Evolutionary conservation across 305 asterid species (phyloP).

Genomic region (Fraxinus ornus): DNA sequence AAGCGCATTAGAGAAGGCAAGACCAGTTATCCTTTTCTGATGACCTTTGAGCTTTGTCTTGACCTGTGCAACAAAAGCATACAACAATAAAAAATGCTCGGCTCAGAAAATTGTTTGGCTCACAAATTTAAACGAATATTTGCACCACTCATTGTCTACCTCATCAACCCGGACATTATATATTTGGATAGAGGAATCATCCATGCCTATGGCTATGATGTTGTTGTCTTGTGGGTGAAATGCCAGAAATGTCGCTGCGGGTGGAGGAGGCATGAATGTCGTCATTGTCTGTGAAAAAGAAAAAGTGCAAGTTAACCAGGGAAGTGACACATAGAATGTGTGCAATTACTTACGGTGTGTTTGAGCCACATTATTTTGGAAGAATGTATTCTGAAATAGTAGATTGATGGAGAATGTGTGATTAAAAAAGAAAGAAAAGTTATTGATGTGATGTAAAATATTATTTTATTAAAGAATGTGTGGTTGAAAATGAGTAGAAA

Average conservation of each 20-base stretch:
- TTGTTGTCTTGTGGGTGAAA: conserved; percentile 65
- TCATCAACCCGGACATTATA: conserved; percentile 63
- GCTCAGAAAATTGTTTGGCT: not conserved
- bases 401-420: too few relatives aligned
- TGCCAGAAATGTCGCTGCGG: conserved; percentile 65
- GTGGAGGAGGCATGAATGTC: conserved; percentile 66
- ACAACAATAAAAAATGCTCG: not conserved
- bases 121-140: conserved; percentile 4
- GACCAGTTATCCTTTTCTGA: not conserved
- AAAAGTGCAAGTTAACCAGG: not conserved
- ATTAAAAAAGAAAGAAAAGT: too few relatives aligned
- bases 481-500: too few relatives aligned
- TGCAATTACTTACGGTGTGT: not conserved
- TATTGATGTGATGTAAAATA: too few relatives aligned
- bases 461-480: too few relatives aligned
- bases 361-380: too few relatives aligned
- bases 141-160: conserved; percentile 30
- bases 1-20: not conserved
- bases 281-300: conserved; percentile 51
- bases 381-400: too few relatives aligned
- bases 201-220: conserved; percentile 69
- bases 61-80: not conserved
- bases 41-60: not conserved
- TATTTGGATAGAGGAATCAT: conserved; percentile 61
- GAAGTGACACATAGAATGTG: not conserved